These are phyloP conservation scores for Sporobolomyces roseus DNA, from an alignment of 768 basidiomycete genomes.

Conservation along the genomic window DNA sequence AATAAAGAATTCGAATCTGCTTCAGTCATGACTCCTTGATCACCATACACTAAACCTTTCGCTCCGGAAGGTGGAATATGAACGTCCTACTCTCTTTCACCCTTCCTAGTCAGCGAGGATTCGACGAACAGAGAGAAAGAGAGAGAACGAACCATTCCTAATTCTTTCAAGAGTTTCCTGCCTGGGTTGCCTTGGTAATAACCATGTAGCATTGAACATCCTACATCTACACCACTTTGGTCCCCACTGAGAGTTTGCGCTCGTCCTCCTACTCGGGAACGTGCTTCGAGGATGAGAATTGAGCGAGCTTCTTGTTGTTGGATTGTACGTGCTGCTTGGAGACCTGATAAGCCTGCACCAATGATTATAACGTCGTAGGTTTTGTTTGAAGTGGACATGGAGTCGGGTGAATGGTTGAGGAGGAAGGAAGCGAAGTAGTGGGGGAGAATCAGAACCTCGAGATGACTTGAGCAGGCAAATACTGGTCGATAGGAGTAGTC, in stretches of 20 bases:
- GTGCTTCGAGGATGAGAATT: constrained; percentile 34
- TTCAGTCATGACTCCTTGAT: constrained; percentile 16
- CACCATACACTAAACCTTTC: constrained; percentile 30
- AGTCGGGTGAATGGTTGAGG: neutral
- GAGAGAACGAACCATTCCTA: constrained; percentile 16
- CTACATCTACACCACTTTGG: constrained; percentile 26
- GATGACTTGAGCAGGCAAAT: too few species aligned
- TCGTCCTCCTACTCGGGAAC: constrained; percentile 29
- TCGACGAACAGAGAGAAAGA: neutral
- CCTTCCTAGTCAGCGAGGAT: neutral
- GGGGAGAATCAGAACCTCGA: too few species aligned
- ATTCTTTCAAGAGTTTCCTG: neutral
- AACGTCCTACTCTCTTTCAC: constrained; percentile 9
- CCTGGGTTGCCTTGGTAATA: constrained; percentile 32
- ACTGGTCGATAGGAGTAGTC: too few species aligned
- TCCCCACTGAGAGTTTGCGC: constrained; percentile 6
- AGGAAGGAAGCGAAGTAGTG: too few species aligned
- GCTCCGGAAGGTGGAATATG: constrained; percentile 21
- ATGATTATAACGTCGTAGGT: constrained; percentile 21
- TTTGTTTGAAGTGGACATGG: too few species aligned
- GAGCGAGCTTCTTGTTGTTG: neutral
- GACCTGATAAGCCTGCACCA: constrained; percentile 22
- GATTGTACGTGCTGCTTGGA: constrained; percentile 30
- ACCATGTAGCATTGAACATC: constrained; percentile 32
- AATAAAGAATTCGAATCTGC: constrained; percentile 20